A percentile compares a stretch with the other conserved stretches of the same genome.
phyloP scores from a whole-genome alignment of 2,329 filamentous ascomycete genomes.

The Colletotrichum liaoningense region DNA sequence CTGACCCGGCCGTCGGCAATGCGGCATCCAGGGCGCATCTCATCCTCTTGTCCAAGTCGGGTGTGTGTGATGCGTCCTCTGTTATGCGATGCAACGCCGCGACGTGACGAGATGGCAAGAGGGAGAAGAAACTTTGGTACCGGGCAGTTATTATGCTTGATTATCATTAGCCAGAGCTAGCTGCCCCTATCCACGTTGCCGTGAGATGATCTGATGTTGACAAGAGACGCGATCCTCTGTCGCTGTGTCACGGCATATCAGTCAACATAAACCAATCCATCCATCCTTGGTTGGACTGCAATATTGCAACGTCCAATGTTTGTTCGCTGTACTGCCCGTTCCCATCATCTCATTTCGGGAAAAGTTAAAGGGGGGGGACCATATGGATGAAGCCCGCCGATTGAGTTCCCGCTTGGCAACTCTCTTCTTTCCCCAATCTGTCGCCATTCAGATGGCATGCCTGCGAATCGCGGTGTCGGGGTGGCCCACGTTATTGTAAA shows the following conservation, averaged over 20 bases:
- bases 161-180: not conserved
- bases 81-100: conserved; percentile 14
- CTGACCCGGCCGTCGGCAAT: not conserved
- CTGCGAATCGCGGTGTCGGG: not conserved
- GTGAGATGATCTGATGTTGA: conserved; percentile 15
- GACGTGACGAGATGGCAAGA: not conserved
- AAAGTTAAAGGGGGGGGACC: not conserved
- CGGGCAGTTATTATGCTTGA: not conserved
- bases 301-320: not conserved
- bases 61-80: not conserved
- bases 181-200: not conserved
- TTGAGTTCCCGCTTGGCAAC: not conserved
- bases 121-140: not conserved
- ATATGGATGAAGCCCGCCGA: not conserved
- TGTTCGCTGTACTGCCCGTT: not conserved
- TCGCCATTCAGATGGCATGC: conserved; percentile 4
- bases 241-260: not conserved
- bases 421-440: not conserved
- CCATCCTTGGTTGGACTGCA: not conserved
- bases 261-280: not conserved
- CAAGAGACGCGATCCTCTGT: not conserved
- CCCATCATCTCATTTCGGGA: not conserved
- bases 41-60: no score
- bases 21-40: conserved; percentile 4
- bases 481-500: not conserved